Evolutionary conservation across 2,329 filamentous ascomycete species (phyloP), one percentile per base, ranked within the genome.

Genomic region (Xylaria digitata): DNA sequence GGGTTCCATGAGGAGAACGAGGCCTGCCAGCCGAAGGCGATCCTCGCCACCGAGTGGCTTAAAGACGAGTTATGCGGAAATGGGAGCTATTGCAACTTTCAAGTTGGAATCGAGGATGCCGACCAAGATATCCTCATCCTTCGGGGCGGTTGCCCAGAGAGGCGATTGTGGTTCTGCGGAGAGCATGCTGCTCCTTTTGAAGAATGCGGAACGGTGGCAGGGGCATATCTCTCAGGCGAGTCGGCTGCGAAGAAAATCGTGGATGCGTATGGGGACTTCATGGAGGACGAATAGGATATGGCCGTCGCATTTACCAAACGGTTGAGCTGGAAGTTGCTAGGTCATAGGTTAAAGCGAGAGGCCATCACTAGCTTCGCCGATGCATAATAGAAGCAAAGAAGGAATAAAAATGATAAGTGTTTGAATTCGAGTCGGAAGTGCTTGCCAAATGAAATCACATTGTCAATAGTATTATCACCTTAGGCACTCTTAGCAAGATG

Each of bases 61-160:
- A 83, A 82, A 46, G 90, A 93, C 73, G 85, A 87, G 9, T 83
- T 90, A 37, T 87, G 89, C 0, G 91, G 91, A 0, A 86, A 88
- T 73, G 90, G 90, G 2, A 87, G 85, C 56, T 93, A 93, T 75
- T 85, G 83, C 15, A 92, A 92, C 75, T 92, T 92, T 76, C 89
- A 89, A 19, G 71, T 81, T 11, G 81, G 88, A n/a, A 80, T 86
- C 65, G 81, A 82, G 26, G 81, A 86, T 61, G 85, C 88, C 19
- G 80, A 84, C 60, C 78, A 84, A 23, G 86, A 91, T 74, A 78
- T 81, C 52, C 61, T 72, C 2, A 75, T 79, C 26, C 82, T 84
- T 68, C 85, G 86, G 68, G 65, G 80, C 82, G 77, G 77, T 81
- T 50, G 79, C 78, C 21, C 85, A 2, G 85, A 86, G 53, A 77